Conservation (phyloP, 108 stramenopile genomes). For the Craspedostauros australis region DNA sequence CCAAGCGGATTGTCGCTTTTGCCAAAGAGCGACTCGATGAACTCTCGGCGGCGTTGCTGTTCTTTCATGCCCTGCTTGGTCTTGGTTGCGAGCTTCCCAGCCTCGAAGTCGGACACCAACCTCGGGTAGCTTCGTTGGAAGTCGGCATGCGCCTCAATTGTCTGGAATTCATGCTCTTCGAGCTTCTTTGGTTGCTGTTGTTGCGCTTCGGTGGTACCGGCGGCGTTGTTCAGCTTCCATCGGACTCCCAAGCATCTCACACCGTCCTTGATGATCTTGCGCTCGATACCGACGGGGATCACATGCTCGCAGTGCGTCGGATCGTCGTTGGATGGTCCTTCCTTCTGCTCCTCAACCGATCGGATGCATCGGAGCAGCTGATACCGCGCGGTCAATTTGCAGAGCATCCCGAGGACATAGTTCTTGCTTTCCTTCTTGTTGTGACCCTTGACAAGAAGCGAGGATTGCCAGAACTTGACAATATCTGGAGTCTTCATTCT, state of each 20-base stretch:
- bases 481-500: constrained; percentile 36
- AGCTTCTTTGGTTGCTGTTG: constrained; percentile 39
- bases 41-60: constrained; percentile 40
- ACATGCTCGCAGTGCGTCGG: not conserved
- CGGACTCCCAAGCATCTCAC: constrained; percentile 42
- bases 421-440: constrained; percentile 39
- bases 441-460: constrained; percentile 54
- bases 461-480: constrained; percentile 23
- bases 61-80: constrained; percentile 48
- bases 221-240: constrained; percentile 56
- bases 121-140: constrained; percentile 41
- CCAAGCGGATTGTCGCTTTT: too few relatives aligned
- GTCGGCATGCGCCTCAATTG: constrained; percentile 42
- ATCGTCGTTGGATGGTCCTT: constrained; percentile 18
- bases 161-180: constrained; percentile 52
- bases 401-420: constrained; percentile 42
- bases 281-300: constrained; percentile 15
- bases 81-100: constrained; percentile 21
- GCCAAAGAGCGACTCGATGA: constrained; percentile 25
- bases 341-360: not conserved
- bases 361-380: constrained; percentile 29
- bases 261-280: constrained; percentile 26
- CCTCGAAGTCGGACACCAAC: constrained; percentile 35
- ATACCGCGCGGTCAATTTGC: constrained; percentile 42
- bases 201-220: too few relatives aligned